Evolutionary conservation across 495 filamentous ascomycete genomes (phyloP).

Genomic region (Hypoxylon cercidicola): DNA sequence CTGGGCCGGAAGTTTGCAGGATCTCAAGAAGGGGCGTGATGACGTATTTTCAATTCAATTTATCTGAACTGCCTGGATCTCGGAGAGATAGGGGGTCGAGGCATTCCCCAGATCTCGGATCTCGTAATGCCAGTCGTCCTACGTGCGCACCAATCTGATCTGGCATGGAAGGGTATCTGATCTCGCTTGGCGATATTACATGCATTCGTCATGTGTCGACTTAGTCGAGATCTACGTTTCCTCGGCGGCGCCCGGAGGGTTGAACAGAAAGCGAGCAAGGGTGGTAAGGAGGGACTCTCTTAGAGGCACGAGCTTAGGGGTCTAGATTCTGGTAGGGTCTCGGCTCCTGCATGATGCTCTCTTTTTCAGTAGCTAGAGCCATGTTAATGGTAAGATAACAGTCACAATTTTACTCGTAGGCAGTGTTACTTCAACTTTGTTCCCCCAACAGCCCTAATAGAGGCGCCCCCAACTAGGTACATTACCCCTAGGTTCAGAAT

Average conservation of each 20-base stretch:
- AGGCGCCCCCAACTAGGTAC: conserved; percentile 23
- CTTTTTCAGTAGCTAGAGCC: too few relatives aligned
- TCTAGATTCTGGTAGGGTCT: too few relatives aligned
- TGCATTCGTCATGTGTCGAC: neutral
- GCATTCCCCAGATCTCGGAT: conserved; percentile 31
- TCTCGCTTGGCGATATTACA: conserved; percentile 36
- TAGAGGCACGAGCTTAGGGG: neutral
- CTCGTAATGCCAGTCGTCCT: conserved; percentile 2
- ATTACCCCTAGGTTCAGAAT: neutral
- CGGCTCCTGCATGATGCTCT: too few relatives aligned
- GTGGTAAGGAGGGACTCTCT: neutral
- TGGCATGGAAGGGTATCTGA: conserved; percentile 30
- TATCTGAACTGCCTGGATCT: conserved; percentile 17
- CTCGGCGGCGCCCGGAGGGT: neutral
- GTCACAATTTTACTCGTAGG: too few relatives aligned
- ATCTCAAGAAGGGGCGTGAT: conserved; percentile 28
- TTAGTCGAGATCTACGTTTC: conserved; percentile 1
- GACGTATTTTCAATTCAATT: conserved; percentile 8
- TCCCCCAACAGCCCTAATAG: neutral
- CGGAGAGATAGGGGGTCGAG: conserved; percentile 6
- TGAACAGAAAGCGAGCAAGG: neutral
- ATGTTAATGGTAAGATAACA: too few relatives aligned
- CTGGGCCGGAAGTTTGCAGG: conserved; percentile 30
- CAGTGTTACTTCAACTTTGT: too few relatives aligned
- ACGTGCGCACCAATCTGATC: conserved; percentile 22